Evolutionary conservation across 495 filamentous ascomycete species (phyloP), one percentile per base, ranked within the genome.

Genomic region (Aspergillus affinis): DNA sequence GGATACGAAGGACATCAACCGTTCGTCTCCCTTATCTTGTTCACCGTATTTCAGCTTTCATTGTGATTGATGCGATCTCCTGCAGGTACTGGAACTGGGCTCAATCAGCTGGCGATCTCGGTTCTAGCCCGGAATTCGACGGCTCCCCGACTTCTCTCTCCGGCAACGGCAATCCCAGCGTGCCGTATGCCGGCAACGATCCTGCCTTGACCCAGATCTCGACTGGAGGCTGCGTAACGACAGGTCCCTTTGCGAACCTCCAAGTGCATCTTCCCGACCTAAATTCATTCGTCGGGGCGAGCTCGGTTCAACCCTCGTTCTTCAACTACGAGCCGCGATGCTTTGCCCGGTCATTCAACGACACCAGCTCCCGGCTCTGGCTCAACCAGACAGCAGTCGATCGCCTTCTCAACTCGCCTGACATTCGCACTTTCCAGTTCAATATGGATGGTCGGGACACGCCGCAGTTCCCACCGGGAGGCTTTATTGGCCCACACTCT

Each of bases 401-500:
- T n/a, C 21, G 17, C 17, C 50, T 52, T 17, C 50, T 52, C 26
- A 26, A 12, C 26, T 21, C 50, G 21, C 21, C 50, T 9, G 50
- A 52, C 50, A 52, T 52, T 9, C 17, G 21, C 50, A 4, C 21
- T 8, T 52, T 52, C 26, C 50, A 29, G 50, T n/a, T 27, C 17
- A 52, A 27, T n/a, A 27, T 29, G 23, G 50, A 29, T n/a, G 36
- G 36, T 15, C 36, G 36, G 3, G 36, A 41, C 8, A 4, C 9
- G 36, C 36, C 8, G 4, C 21, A n/a, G 21, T 32, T 52, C 26
- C 70, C 71, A 15, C 67, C 68, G 60, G 58, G 61, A 6, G 27
- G 57, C 6, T 54, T 64, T 0, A 23, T 72, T 0, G 72, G 69
- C 6, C 32, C 63, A 0, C 73, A 75, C 27, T 66, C 66, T 13